Evolutionary conservation across 2,329 filamentous ascomycete species (phyloP), one percentile per base, ranked within the genome.

Genomic region (Sporothrix pseudoabietina): DNA sequence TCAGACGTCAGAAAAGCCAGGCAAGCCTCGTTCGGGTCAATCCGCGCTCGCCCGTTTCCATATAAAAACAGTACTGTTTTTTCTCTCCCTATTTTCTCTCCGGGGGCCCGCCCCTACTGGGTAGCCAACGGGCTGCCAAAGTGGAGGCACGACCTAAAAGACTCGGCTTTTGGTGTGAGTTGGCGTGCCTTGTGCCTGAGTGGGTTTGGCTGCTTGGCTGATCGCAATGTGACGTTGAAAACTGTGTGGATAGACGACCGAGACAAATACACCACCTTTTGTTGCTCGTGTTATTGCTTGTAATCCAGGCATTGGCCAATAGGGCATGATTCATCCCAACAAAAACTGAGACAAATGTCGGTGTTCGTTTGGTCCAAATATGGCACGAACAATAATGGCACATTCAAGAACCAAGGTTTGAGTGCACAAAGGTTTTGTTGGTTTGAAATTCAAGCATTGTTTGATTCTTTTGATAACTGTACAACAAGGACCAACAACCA

Each of bases 151-250:
- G 57, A 32, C 32, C 30, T 61, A 32, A 32, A 61, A 61, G 19
- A 32, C 22, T 44, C 61, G 61, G 61, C 39, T 47, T 41, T 30
- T 22, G 52, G 44, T 14, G 26, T 26, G 26, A 26, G 26, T 26
- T 26, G 26, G 26, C 14, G 44, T 44, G 41, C 41, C 41, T 49
- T 49, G 10, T 65, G 39, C 8, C 39, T 65, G 39, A 5, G 39
- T 65, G n/a, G 39, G 35, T 26, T 47, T 44, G 32, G 35, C 35
- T 63, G 35, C 35, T 63, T 41, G 61, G 61, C 61, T 26, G 61
- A 65, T 65, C 39, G n/a, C 39, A 47, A 65, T 65, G 61, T 47
- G 61, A 65, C n/a, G 61, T 44, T 39, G 57, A 61, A 19, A 49
- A 39, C 57, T 63, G 19, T 26, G 52, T n/a, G 19, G 22, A 63